These are phyloP conservation scores for Saturnispora saitoi DNA, from an alignment of 805 yeast species.

Conservation along the genomic window DNA sequence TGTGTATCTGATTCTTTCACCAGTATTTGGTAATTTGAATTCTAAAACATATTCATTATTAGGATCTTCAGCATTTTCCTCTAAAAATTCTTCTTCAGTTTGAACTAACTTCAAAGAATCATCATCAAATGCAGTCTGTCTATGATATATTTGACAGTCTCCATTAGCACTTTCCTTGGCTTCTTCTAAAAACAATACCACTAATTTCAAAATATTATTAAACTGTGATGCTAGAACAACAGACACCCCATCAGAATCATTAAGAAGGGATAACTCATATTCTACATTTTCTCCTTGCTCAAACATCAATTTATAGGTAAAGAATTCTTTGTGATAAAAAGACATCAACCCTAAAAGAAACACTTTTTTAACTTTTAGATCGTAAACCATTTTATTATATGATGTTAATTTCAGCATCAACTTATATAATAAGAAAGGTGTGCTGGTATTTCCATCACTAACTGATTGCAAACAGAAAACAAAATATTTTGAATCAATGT, in stretches of 20 bases:
- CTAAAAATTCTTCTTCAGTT: constrained; percentile 16
- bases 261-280: constrained; percentile 23
- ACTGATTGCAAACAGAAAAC: constrained; percentile 13
- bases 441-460: constrained; percentile 1
- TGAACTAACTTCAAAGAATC: constrained; percentile 23
- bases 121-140: constrained; percentile 32
- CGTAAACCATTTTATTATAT: constrained; percentile 46
- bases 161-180: constrained; percentile 53
- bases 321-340: constrained; percentile 20
- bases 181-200: constrained; percentile 55
- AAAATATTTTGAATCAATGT: constrained; percentile 29
- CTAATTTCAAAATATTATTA: constrained; percentile 21
- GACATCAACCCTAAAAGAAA: constrained; percentile 24
- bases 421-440: constrained; percentile 14
- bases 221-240: constrained; percentile 20
- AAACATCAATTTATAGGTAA: not conserved
- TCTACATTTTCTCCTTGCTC: constrained; percentile 13
- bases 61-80: constrained; percentile 17
- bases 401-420: constrained; percentile 21
- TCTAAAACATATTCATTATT: constrained; percentile 23
- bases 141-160: constrained; percentile 46
- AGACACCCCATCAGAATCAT: constrained; percentile 17
- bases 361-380: constrained; percentile 64
- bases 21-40: constrained; percentile 24
- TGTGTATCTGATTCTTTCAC: constrained; percentile 38